Evolutionary conservation across 495 filamentous ascomycete genomes (phyloP), one percentile per base, ranked within the genome.

Genomic region (Daldinia concentrica): DNA sequence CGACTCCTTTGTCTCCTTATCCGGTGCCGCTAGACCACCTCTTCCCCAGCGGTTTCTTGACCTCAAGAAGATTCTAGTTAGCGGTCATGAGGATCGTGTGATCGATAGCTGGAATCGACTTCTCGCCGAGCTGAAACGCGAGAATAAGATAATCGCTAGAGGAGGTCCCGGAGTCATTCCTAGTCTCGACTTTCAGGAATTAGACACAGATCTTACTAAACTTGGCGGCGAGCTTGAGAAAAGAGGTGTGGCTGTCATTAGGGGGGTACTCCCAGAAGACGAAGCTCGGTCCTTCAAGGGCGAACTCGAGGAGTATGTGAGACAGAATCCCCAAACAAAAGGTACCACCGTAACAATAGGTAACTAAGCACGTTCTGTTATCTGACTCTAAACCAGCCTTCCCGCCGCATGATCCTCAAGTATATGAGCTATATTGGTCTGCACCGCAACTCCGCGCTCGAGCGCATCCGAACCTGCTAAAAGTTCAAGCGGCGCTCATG

Each of bases 351-450:
- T 11, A 34, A 22, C 24, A 39, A 34, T 12, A 19, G 45, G 1
- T 26, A 29, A 64, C 2, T 26, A 29, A 64, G 8, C 39, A 14
- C 15, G 17, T 11, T 32, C 17, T 2, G 22, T 11, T 52, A 59
- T 54, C 81, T 80, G 15, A 73, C 77, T 36, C 65, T 76, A 41
- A 79, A 79, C 4, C 77, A 87, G 82, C 86, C 39, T 84, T 87
- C 72, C 80, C 84, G 62, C 66, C 83, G 48, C 48, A 81, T 55
- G 57, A 81, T 77, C 93, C 93, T 0, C 89, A 93, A 57, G 93
- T 97, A 4, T 94, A 90, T 73, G 94, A 97, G 75, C 82, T 97
- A 3, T 97, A 97, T 81, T 97, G 94, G 94, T 91, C 91, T 1
- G 86, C 88, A 6, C 81, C 90, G 4, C 93, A 97, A 73, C 81